Conservation (phyloP, 2,329 filamentous ascomycete genomes). For the Acephala macrosclerotiorum region DNA sequence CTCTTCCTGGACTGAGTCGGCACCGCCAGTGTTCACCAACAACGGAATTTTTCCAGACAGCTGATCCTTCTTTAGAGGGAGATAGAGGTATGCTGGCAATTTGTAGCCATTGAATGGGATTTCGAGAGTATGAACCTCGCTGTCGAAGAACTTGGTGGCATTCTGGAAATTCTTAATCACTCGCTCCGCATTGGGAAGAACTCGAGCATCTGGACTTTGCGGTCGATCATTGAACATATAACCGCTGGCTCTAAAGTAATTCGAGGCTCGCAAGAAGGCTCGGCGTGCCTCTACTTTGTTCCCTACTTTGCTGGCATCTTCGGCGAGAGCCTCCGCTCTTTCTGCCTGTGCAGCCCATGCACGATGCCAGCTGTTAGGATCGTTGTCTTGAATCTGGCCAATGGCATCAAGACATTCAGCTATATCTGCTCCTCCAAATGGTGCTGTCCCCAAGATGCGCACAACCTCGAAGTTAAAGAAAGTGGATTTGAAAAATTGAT, state of each 20-base stretch:
- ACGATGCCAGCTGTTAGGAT: conserved; percentile 50
- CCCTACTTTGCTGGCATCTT: conserved; percentile 43
- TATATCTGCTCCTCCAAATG: conserved; percentile 48
- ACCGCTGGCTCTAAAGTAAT: conserved; percentile 47
- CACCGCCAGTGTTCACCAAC: neutral
- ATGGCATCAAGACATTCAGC: conserved; percentile 50
- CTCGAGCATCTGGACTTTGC: neutral
- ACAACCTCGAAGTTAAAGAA: conserved; percentile 54
- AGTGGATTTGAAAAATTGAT: conserved; percentile 26
- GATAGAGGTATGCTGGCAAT: neutral
- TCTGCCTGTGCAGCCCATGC: conserved; percentile 46
- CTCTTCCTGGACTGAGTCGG: neutral
- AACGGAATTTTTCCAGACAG: neutral
- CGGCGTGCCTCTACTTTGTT: conserved; percentile 44
- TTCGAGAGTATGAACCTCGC: neutral
- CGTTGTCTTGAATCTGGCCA: conserved; percentile 46
- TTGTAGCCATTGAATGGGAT: neutral
- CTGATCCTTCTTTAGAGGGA: neutral
- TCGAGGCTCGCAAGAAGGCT: conserved; percentile 51
- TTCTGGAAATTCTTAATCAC: neutral
- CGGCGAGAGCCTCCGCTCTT: conserved; percentile 45
- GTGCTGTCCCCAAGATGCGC: conserved; percentile 49
- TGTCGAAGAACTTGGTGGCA: neutral
- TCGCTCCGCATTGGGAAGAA: neutral
- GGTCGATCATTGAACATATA: conserved; percentile 26